A percentile compares a stretch with the other conserved stretches of the same genome.
Conservation (phyloP, 164 flowering plant species). For the Annona squamosa region DNA sequence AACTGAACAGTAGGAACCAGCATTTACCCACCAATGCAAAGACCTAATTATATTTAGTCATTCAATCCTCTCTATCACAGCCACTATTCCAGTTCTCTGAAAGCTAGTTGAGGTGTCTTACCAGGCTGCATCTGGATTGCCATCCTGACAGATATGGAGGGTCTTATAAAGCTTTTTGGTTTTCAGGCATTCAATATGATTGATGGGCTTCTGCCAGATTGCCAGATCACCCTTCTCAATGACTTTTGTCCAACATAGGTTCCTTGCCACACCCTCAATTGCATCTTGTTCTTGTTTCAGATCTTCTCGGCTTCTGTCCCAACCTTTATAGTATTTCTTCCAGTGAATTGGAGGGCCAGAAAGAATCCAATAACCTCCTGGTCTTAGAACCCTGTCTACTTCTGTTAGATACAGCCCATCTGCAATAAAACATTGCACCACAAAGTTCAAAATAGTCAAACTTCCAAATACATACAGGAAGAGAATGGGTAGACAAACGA, state of each 20-base stretch:
- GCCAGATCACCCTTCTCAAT: conserved; percentile 71
- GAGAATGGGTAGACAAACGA: background rate
- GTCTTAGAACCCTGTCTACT: conserved; percentile 87
- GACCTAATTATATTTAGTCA: too few species aligned
- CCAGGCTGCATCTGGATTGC: conserved; percentile 77
- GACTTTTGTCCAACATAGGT: conserved; percentile 91
- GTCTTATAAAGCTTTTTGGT: conserved; percentile 34
- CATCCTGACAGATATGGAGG: conserved; percentile 79
- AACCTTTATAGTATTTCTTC: conserved; percentile 90
- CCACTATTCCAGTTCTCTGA: background rate
- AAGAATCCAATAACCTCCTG: conserved; percentile 99
- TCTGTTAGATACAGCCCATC: conserved; percentile 83
- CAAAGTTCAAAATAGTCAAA: background rate
- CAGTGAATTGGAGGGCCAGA: conserved; percentile 93
- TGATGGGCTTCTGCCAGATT: conserved; percentile 86
- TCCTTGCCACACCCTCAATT: conserved; percentile 67
- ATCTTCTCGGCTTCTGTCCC: conserved; percentile 93
- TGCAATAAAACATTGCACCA: conserved; percentile 16
- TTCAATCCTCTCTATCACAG: too few species aligned
- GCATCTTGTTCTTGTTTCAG: conserved; percentile 83
- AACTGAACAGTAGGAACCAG: too few species aligned
- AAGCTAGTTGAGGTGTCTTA: conserved; percentile 17
- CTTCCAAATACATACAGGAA: background rate
- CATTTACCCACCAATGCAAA: too few species aligned
- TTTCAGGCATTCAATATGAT: conserved; percentile 65